These are phyloP conservation scores for Fraxinus ornus DNA, from an alignment of 305 asterid species.

Conservation along the genomic window DNA sequence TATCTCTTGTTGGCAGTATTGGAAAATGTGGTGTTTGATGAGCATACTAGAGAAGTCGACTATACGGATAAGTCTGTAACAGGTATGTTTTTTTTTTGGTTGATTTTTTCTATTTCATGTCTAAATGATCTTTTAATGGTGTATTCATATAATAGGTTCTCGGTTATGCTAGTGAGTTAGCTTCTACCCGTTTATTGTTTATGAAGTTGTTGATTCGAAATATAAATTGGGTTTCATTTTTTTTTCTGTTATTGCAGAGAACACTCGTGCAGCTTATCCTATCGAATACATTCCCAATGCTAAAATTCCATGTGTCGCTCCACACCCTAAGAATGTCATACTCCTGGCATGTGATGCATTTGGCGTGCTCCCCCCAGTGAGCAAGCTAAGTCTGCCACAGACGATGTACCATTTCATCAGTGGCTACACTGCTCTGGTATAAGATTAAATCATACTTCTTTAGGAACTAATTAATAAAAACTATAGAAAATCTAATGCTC, in stretches of 20 bases:
- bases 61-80: slow-evolving; percentile 87
- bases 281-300: slow-evolving; percentile 95
- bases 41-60: slow-evolving; percentile 90
- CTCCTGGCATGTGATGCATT: slow-evolving; percentile 96
- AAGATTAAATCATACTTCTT: background rate
- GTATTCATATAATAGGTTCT: background rate
- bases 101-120: background rate
- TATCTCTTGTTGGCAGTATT: slow-evolving; percentile 43
- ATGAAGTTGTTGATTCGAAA: background rate
- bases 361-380: slow-evolving; percentile 98
- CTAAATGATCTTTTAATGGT: background rate
- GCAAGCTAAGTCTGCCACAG: slow-evolving; percentile 86
- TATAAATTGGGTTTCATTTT: background rate
- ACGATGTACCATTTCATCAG: slow-evolving; percentile 99
- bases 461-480: background rate
- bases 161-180: background rate
- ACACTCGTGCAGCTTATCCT: slow-evolving; percentile 97
- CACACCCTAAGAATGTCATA: slow-evolving; percentile 93
- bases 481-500: background rate
- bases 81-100: slow-evolving; percentile 38
- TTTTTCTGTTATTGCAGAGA: slow-evolving; percentile 46
- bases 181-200: background rate
- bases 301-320: slow-evolving; percentile 82
- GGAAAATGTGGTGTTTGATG: slow-evolving; percentile 96
- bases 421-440: slow-evolving; percentile 97